phyloP scores from a whole-genome alignment of 225 moss, liverwort and hornwort species.

The Polytrichum formosum region DNA sequence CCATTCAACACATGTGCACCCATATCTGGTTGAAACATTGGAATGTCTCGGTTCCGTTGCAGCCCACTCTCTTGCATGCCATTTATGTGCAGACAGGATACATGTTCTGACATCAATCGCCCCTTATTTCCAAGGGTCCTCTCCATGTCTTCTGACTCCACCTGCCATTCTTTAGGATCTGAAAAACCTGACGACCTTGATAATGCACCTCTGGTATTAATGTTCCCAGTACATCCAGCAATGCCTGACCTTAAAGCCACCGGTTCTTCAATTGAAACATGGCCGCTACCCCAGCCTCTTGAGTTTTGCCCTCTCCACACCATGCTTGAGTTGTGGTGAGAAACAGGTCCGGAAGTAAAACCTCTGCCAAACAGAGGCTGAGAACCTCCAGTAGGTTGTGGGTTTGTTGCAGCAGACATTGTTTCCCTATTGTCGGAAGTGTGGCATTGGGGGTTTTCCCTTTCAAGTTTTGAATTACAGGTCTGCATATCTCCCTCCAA shows the following conservation, averaged over 20 bases:
- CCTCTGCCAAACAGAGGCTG: slow-evolving; percentile 13
- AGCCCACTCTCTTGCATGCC: slow-evolving; percentile 14
- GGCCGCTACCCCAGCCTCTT: slow-evolving; percentile 31
- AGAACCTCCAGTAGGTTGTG: slow-evolving; percentile 8
- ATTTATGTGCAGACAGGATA: slow-evolving; percentile 20
- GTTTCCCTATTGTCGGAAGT: slow-evolving; percentile 12
- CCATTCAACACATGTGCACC: slow-evolving; percentile 15
- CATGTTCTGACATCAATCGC: slow-evolving; percentile 36
- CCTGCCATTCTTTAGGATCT: slow-evolving; percentile 35
- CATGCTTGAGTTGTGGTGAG: slow-evolving; percentile 14
- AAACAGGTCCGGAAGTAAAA: slow-evolving; percentile 18
- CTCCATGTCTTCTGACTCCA: slow-evolving; percentile 42
- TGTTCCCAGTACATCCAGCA: slow-evolving; percentile 31
- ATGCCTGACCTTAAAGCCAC: slow-evolving; percentile 20
- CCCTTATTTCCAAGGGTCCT: slow-evolving; percentile 41
- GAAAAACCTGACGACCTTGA: slow-evolving; percentile 42
- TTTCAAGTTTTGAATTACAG: slow-evolving; percentile 9
- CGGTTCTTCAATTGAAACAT: slow-evolving; percentile 17
- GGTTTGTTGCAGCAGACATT: slow-evolving; percentile 19
- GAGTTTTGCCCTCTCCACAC: slow-evolving; percentile 30
- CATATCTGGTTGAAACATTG: slow-evolving; percentile 22
- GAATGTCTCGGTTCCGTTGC: not conserved
- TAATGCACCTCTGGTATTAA: slow-evolving; percentile 16
- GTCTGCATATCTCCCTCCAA: slow-evolving; percentile 22
- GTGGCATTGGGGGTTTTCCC: not conserved